Evolutionary conservation across 208 protist genomes (phyloP).

Genomic region (Acanthamoeba sp.): DNA sequence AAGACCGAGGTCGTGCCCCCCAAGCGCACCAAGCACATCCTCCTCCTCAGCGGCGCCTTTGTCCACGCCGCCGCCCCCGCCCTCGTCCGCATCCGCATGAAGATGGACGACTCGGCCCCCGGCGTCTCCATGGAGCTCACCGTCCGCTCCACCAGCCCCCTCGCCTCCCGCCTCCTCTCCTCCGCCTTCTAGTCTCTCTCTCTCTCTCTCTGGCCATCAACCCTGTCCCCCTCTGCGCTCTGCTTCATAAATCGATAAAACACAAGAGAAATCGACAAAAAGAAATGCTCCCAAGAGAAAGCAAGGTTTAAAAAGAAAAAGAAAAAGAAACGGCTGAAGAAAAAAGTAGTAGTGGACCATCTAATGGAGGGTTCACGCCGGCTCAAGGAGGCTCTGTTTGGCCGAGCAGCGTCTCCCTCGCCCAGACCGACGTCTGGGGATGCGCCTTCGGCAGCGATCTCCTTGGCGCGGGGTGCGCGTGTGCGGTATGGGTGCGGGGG

Average conservation of each 20-base stretch:
- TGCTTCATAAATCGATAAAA: background rate
- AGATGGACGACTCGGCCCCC: conserved; percentile 26
- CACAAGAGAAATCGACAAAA: background rate
- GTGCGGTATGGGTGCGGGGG: conserved; percentile 3
- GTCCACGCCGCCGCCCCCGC: conserved; percentile 63
- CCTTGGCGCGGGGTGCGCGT: background rate
- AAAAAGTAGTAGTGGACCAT: background rate
- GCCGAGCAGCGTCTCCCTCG: background rate
- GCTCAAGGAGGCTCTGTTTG: background rate
- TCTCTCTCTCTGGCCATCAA: background rate
- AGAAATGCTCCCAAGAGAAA: no score
- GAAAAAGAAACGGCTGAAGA: background rate
- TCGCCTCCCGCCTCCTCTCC: background rate
- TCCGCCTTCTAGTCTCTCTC: conserved; percentile 28
- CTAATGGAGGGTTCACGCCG: background rate
- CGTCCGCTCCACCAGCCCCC: conserved; percentile 74
- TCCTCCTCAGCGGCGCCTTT: conserved; percentile 84
- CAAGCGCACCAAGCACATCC: conserved; percentile 78
- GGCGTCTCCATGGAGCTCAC: conserved; percentile 78
- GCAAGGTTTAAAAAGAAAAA: no score
- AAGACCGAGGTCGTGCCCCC: conserved; percentile 71
- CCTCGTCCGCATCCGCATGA: conserved; percentile 76
- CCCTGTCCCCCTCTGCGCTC: background rate
- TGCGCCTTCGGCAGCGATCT: background rate
- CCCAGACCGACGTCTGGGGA: background rate